phyloP scores from a whole-genome alignment of 352 stramenopile species.

The Nothophytophthora sp. region DNA sequence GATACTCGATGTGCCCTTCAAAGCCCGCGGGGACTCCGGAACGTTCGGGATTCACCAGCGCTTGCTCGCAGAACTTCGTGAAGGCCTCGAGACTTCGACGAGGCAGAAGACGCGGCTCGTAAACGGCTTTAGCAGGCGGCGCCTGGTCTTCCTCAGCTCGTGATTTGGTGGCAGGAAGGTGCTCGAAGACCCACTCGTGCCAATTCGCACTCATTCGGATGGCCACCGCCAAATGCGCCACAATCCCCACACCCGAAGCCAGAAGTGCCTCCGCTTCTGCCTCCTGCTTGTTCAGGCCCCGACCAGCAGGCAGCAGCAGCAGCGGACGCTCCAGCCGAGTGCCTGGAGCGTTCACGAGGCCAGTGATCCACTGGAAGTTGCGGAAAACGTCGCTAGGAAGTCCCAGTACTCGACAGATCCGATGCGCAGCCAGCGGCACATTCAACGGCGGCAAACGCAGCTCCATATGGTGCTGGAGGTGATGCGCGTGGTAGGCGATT shows the following conservation, averaged over 20 bases:
- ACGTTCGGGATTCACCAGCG: conserved; percentile 39
- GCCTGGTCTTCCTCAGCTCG: conserved; percentile 9
- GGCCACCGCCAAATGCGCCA: conserved; percentile 61
- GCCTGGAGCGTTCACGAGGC: conserved; percentile 49
- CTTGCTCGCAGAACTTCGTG: conserved; percentile 48
- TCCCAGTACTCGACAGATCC: conserved; percentile 51
- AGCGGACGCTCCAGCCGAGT: conserved; percentile 42
- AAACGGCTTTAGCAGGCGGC: conserved; percentile 13
- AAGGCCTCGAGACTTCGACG: conserved; percentile 55
- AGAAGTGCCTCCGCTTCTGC: conserved; percentile 30
- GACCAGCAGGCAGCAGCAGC: conserved; percentile 17
- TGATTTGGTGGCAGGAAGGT: conserved; percentile 13
- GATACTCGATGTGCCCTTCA: conserved; percentile 41
- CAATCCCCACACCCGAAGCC: conserved; percentile 53
- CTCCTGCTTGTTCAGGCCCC: conserved; percentile 11
- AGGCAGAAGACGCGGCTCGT: conserved; percentile 23
- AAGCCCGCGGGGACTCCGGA: conserved; percentile 41
- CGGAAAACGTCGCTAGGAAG: conserved; percentile 63
- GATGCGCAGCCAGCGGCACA: conserved; percentile 50
- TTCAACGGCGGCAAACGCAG: conserved; percentile 76
- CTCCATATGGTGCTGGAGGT: conserved; percentile 74
- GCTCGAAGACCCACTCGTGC: conserved; percentile 82
- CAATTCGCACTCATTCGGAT: conserved; percentile 77
- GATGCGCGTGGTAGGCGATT: conserved; percentile 52
- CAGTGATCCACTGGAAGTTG: conserved; percentile 72